phyloP scores from a whole-genome alignment of 371 early-diverging fungal genomes.

The Syncephalastrum racemosum region DNA sequence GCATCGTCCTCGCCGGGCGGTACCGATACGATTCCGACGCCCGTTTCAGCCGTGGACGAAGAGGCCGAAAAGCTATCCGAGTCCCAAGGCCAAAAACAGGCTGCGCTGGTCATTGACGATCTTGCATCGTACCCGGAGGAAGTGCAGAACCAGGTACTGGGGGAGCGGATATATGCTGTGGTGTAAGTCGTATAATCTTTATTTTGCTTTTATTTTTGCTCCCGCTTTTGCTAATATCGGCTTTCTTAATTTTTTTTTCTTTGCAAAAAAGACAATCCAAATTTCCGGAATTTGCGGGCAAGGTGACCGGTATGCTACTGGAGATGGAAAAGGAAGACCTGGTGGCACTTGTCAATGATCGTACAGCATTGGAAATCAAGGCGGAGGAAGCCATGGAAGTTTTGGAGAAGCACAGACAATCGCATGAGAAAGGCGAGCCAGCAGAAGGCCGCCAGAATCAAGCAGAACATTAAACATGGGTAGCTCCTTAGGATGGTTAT shows the following conservation, averaged over 20 bases:
- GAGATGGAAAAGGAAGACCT: slow-evolving; percentile 95
- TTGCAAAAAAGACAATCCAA: slow-evolving; percentile 25
- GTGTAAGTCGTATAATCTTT: slow-evolving; percentile 38
- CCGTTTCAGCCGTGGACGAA: neutral
- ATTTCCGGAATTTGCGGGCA: slow-evolving; percentile 81
- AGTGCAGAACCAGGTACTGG: slow-evolving; percentile 90
- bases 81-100: slow-evolving; percentile 12
- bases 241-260: neutral
- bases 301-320: slow-evolving; percentile 97
- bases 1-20: too few species aligned
- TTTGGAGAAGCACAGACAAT: slow-evolving; percentile 20
- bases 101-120: slow-evolving; percentile 65
- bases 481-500: too few species aligned
- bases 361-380: slow-evolving; percentile 57
- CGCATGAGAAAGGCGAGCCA: too few species aligned
- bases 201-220: neutral
- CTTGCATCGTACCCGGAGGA: slow-evolving; percentile 77
- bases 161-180: slow-evolving; percentile 89
- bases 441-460: too few species aligned
- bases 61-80: neutral
- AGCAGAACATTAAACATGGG: too few species aligned
- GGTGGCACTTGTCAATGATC: slow-evolving; percentile 79
- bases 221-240: too few species aligned
- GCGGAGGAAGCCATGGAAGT: slow-evolving; percentile 31
- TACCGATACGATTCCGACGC: neutral